Evolutionary conservation across 352 stramenopile genomes (phyloP), one percentile per base, ranked within the genome.

Genomic region (Phytophthora cactorum): DNA sequence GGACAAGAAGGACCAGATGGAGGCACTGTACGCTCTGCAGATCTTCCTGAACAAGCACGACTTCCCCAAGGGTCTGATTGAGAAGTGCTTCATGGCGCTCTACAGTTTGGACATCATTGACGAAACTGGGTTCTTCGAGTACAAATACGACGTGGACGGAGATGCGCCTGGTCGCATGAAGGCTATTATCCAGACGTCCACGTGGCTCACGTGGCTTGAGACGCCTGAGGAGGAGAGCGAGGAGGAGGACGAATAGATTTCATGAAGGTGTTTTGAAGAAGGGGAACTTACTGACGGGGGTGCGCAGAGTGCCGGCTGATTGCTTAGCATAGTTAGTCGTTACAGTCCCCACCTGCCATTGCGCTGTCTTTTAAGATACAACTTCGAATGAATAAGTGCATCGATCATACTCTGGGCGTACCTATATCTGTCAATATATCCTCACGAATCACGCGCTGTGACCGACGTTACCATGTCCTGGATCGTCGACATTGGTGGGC

Each of bases 381-480:
- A 52, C 58, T 78, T 74, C 43, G 49, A 75, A 75, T 72, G 58
- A 69, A 74, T 63, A 61, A 59, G 39, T 74, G 56, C 66, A 72
- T 72, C 59, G 17, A 70, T 64, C 43, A 54, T 67, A 69, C 22
- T 22, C 22, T 22, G 22, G 22, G 22, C 22, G 22, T 22, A 22
- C 47, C 52, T 28, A 11, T 14, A 12, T 29, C 5, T 38, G 36
- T 43, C 38, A 14, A 17, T 15, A 39, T 43, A 22, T 17, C 11
- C 31, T 44, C 85, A 96, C 5, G 88, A 95, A 76, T 97, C 91
- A 9, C 91, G 82, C 5, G 90, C 89, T 12, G 89, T 96, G 52
- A 97, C 89, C 0, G 90, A 97, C 7, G 90, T 97, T 31, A 97
- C 88, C 41, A 97, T 95, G 61, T 97, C 89, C 53, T 98, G 89